A percentile compares a stretch with the other conserved stretches of the same genome.
phyloP scores from a whole-genome alignment of 345 rosid species.

The Balakata baccata region DNA sequence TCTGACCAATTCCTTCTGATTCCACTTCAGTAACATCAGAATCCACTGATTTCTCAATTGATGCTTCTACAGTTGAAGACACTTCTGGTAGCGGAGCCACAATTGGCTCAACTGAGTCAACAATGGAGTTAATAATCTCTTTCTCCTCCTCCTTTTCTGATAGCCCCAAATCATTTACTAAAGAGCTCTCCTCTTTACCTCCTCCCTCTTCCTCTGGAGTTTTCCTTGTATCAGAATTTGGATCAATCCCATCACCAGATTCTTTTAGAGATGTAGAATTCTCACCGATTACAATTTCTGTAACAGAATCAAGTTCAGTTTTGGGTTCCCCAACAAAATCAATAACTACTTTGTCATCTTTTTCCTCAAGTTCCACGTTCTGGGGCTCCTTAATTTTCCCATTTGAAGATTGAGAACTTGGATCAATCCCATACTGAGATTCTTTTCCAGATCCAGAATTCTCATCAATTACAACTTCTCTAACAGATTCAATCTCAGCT shows the following conservation, averaged over 20 bases:
- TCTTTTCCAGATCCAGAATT: constrained; percentile 3
- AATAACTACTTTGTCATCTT: not conserved
- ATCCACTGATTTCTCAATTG: constrained; percentile 16
- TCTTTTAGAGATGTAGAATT: not conserved
- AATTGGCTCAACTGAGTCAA: constrained; percentile 19
- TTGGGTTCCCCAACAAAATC: constrained; percentile 18
- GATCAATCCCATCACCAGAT: constrained; percentile 9
- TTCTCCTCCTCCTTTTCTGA: constrained; percentile 25
- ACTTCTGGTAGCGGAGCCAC: constrained; percentile 14
- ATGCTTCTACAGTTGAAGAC: constrained; percentile 4
- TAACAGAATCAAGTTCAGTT: constrained; percentile 17
- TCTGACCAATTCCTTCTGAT: constrained; percentile 1
- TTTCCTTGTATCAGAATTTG: constrained; percentile 18
- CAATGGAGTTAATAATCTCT: constrained; percentile 5
- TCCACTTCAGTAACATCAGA: constrained; percentile 17
- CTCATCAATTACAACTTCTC: constrained; percentile 13
- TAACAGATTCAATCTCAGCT: constrained; percentile 18
- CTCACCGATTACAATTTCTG: constrained; percentile 11
- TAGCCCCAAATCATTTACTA: constrained; percentile 11
- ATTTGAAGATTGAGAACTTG: constrained; percentile 21
- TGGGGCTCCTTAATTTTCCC: constrained; percentile 21
- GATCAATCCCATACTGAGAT: constrained; percentile 9
- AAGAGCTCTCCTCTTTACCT: constrained; percentile 9
- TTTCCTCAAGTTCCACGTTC: constrained; percentile 19
- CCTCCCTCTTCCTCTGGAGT: constrained; percentile 29